These are phyloP conservation scores for Coemansia sp. DNA, from an alignment of 192 early-diverging fungal genomes.

Conservation along the genomic window DNA sequence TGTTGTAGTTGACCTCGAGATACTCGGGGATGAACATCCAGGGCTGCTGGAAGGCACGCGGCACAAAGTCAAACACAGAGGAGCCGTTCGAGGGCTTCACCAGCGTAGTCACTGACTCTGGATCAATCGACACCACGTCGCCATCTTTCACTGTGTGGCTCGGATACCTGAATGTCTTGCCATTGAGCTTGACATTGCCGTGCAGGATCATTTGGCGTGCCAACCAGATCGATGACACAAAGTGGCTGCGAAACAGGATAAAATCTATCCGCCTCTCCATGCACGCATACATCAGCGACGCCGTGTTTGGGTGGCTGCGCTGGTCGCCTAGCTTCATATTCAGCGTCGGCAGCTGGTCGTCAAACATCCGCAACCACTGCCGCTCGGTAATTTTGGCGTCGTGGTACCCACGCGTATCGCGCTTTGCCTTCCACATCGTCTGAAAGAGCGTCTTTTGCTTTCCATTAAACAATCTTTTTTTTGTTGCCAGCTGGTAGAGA, in stretches of 20 bases:
- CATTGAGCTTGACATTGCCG: constrained; percentile 92
- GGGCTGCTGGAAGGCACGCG: constrained; percentile 78
- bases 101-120: constrained; percentile 66
- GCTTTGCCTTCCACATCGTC: constrained; percentile 93
- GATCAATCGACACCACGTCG: constrained; percentile 84
- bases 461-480: constrained; percentile 42
- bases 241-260: constrained; percentile 89
- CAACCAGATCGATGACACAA: constrained; percentile 81
- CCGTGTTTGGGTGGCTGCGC: constrained; percentile 62
- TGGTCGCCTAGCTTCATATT: constrained; percentile 48
- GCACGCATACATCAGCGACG: constrained; percentile 80
- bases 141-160: constrained; percentile 80
- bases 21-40: constrained; percentile 97
- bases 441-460: constrained; percentile 77
- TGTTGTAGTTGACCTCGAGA: constrained; percentile 96
- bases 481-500: constrained; percentile 76
- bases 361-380: constrained; percentile 75
- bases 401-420: constrained; percentile 90
- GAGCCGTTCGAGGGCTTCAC: constrained; percentile 54
- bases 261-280: constrained; percentile 92
- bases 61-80: constrained; percentile 61
- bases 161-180: constrained; percentile 72
- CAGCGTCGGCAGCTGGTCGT: constrained; percentile 69
- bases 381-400: constrained; percentile 85
- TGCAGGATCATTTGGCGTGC: constrained; percentile 80